phyloP scores from a whole-genome alignment of 345 rosid genomes.

The Angophora floribunda region DNA sequence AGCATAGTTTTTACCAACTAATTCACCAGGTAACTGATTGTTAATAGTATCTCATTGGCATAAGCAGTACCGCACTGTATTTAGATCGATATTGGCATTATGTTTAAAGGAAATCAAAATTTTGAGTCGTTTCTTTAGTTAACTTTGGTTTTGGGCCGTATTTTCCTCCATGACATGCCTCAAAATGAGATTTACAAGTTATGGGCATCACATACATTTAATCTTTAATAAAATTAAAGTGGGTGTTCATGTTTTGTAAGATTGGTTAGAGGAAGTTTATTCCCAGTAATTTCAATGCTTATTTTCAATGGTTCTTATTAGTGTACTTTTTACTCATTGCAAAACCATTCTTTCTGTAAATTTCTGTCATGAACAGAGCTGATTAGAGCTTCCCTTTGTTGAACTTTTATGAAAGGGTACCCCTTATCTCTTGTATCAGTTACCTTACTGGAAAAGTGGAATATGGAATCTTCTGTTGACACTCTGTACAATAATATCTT shows the following conservation, averaged over 20 bases:
- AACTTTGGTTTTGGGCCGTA: neutral
- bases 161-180: neutral
- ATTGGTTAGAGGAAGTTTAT: neutral
- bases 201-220: neutral
- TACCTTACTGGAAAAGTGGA: neutral
- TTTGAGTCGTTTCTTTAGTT: neutral
- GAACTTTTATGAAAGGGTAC: neutral
- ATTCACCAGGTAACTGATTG: conserved; percentile 73
- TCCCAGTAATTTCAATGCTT: neutral
- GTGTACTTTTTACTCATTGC: neutral
- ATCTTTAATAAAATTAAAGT: neutral
- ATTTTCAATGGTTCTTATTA: neutral
- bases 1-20: conserved; percentile 98
- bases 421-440: neutral
- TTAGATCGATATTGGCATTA: neutral
- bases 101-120: neutral
- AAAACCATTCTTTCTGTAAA: neutral
- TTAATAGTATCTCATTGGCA: neutral
- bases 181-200: neutral
- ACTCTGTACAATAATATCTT: neutral
- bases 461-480: neutral
- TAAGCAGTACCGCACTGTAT: neutral
- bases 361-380: neutral
- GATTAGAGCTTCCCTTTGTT: neutral
- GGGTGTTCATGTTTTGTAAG: neutral